Evolutionary conservation across 2,329 filamentous ascomycete species (phyloP), one percentile per base, ranked within the genome.

Genomic region (Thelonectria olida): DNA sequence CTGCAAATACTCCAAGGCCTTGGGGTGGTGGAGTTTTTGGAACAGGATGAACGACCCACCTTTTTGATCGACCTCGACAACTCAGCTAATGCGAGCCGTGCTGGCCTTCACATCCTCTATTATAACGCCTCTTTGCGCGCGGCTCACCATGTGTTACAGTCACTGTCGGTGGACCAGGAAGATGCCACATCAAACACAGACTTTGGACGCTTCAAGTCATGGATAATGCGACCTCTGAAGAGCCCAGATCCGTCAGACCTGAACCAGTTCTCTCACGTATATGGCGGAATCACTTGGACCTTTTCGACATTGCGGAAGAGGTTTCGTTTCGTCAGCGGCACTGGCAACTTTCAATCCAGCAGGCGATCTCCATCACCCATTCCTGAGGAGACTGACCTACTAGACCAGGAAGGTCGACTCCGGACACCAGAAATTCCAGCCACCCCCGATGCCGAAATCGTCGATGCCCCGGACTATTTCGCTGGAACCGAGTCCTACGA

Each of bases 21-120:
- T 52, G 89, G 90, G 22, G 83, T 92, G 9, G 77, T 90, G 19
- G 92, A 95, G 74, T 79, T 95, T 38, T 76, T 96, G 39, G 91
- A 95, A 71, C 86, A 91, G 66, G 92, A 96, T 73, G 86, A 90
- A 50, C 82, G 92, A 47, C 92, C 91, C 3, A 92, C 90, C 0
- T 92, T 95, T 69, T 84, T 95, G 41, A 81, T 95, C 31, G 91
- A 95, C 69, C 77, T 92, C 51, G 80, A 81, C 7, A 86, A 90
- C 68, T 75, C 81, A 1, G 74, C 78, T n/a, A 89, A 88, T 67
- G 82, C 81, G 47, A 79, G 77, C 20, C 79, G 83, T 1, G 82
- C 83, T 0, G 80, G 81, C 2, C 75, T 94, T 36, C 82, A 85
- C 27, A 82, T 92, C 7, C 67, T 92, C 0, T 94, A 91, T 73